Percentiles rank a stretch among this genome's conserved stretches.
Evolutionary conservation across 208 protist genomes (phyloP).

Genomic region (Kentomonas sorsogonicus): DNA sequence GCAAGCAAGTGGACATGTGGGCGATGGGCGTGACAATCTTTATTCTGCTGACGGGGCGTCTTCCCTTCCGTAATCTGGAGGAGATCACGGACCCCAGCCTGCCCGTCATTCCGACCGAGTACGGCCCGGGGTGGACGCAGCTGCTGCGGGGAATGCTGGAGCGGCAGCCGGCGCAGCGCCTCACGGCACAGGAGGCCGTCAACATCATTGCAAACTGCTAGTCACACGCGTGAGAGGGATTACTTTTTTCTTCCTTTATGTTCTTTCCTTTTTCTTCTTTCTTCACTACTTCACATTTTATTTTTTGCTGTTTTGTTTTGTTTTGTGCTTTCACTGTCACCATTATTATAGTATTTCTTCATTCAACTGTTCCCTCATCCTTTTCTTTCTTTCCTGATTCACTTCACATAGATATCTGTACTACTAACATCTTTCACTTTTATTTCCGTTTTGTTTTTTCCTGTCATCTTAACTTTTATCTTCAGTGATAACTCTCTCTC

Average conservation of each 20-base stretch:
- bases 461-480: not conserved
- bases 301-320: conserved; percentile 3
- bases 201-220: too few species aligned
- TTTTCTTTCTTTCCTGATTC: too few species aligned
- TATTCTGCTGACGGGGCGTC: conserved; percentile 77
- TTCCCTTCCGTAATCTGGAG: conserved; percentile 89
- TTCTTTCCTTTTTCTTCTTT: conserved; percentile 10
- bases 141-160: conserved; percentile 77
- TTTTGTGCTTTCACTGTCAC: not conserved
- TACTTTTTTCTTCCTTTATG: too few species aligned
- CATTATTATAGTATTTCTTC: too few species aligned
- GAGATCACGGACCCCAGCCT: conserved; percentile 37
- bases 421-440: too few species aligned
- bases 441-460: conserved; percentile 3
- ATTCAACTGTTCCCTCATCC: too few species aligned
- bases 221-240: too few species aligned
- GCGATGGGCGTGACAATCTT: conserved; percentile 86
- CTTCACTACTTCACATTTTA: not conserved
- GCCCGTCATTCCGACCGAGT: conserved; percentile 28
- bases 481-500: not conserved
- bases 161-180: conserved; percentile 46
- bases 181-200: conserved; percentile 29
- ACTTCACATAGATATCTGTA: too few species aligned
- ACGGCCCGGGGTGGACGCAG: conserved; percentile 28
- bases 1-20: conserved; percentile 84